Conservation (phyloP, 768 basidiomycete genomes). For the Calocera cornea region DNA sequence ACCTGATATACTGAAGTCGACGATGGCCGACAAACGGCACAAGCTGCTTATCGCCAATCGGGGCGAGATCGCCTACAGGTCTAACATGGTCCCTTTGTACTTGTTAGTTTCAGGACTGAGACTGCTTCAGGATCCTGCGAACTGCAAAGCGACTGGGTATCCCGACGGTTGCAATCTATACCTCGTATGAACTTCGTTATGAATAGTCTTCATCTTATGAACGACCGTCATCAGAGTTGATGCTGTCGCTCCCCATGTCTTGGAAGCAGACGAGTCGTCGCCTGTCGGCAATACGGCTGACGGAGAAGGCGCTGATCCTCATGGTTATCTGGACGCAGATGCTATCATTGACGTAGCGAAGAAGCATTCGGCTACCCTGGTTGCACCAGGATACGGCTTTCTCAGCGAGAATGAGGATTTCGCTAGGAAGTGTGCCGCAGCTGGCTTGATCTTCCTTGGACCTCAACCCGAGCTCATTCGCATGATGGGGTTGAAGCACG, state of each 20-base stretch:
- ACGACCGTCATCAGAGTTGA: constrained; percentile 22
- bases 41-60: constrained; percentile 50
- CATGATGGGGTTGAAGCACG: constrained; percentile 50
- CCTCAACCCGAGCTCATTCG: constrained; percentile 38
- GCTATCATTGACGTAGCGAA: constrained; percentile 34
- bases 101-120: background rate
- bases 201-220: background rate
- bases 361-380: constrained; percentile 33
- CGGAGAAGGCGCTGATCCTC: constrained; percentile 28
- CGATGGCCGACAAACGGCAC: background rate
- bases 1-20: background rate
- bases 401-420: constrained; percentile 50
- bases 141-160: constrained; percentile 42
- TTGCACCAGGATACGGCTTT: constrained; percentile 55
- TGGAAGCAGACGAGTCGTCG: constrained; percentile 38
- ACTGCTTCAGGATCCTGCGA: constrained; percentile 38
- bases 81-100: background rate
- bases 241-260: constrained; percentile 43
- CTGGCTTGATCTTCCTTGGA: constrained; percentile 46
- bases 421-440: constrained; percentile 32
- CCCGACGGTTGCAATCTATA: constrained; percentile 44
- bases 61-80: constrained; percentile 45
- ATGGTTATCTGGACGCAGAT: constrained; percentile 30
- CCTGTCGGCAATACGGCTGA: constrained; percentile 13
- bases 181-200: constrained; percentile 24